Evolutionary conservation across 176 grass and related monocot species (phyloP).

Genomic region (Themeda triandra): DNA sequence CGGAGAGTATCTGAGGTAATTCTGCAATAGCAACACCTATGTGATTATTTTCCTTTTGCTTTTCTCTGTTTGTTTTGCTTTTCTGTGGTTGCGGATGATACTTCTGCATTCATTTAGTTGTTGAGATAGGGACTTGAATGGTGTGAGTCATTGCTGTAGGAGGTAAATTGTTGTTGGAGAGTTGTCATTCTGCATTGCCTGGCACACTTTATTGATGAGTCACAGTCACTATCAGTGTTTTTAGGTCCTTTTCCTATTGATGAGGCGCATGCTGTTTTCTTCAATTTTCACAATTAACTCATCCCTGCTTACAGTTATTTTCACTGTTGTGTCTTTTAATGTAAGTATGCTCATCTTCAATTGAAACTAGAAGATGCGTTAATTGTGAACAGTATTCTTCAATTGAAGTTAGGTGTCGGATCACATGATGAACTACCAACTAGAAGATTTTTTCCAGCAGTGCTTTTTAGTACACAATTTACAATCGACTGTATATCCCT

Average conservation of each 20-base stretch:
- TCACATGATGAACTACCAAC: no score
- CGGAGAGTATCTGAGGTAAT: slow-evolving; percentile 87
- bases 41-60: slow-evolving; percentile 10
- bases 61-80: slow-evolving; percentile 5
- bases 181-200: slow-evolving; percentile 21
- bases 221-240: not conserved
- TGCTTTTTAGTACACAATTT: not conserved
- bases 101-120: slow-evolving; percentile 13
- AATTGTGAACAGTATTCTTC: no score
- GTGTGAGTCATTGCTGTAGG: slow-evolving; percentile 5
- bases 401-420: no score
- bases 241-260: slow-evolving; percentile 19
- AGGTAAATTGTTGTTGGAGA: slow-evolving; percentile 14
- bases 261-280: slow-evolving; percentile 28
- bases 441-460: no score
- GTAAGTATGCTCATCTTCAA: no score
- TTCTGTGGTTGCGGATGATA: not conserved
- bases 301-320: not conserved
- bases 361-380: no score
- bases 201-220: slow-evolving; percentile 27
- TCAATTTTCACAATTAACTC: slow-evolving; percentile 4
- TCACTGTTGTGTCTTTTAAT: not conserved
- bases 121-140: slow-evolving; percentile 11
- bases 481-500: not conserved
- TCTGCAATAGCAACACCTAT: not conserved